Conservation (phyloP, 2,329 filamentous ascomycete species). For the Cercospora sp. region DNA sequence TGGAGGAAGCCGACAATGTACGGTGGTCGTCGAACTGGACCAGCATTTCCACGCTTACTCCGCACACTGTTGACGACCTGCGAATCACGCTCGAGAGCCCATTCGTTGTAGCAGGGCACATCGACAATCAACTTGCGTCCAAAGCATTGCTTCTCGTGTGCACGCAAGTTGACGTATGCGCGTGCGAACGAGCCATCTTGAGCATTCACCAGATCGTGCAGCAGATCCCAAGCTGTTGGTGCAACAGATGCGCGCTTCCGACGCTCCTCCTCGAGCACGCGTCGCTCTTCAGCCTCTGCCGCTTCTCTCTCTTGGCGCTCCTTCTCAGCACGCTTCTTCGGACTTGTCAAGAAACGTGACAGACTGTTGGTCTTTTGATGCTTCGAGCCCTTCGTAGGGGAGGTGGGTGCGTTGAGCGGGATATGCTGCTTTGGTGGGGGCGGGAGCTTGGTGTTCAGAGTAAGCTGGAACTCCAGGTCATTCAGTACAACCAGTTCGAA, state of each 20-base stretch:
- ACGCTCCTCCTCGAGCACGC: constrained; percentile 45
- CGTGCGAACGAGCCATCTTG: constrained; percentile 92
- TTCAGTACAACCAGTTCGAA: constrained; percentile 97
- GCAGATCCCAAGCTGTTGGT: constrained; percentile 78
- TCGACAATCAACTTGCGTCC: constrained; percentile 86
- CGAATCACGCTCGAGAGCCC: constrained; percentile 80
- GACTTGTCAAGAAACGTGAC: constrained; percentile 87
- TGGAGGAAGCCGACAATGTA: constrained; percentile 96
- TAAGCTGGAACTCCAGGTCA: constrained; percentile 98
- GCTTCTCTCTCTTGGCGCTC: constrained; percentile 83
- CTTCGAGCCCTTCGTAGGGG: constrained; percentile 65
- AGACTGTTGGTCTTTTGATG: constrained; percentile 81
- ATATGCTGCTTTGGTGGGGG: constrained; percentile 44
- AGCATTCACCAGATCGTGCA: constrained; percentile 79
- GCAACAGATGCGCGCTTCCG: constrained; percentile 61
- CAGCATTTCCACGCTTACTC: constrained; percentile 66
- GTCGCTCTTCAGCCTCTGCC: constrained; percentile 61
- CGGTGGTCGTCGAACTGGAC: constrained; percentile 78
- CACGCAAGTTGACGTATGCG: constrained; percentile 89
- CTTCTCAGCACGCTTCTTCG: constrained; percentile 94
- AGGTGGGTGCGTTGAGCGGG: constrained; percentile 45
- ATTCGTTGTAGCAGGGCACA: constrained; percentile 96
- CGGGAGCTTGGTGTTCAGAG: constrained; percentile 90
- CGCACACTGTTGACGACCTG: constrained; percentile 81
- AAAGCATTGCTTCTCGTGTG: constrained; percentile 85